phyloP scores from a whole-genome alignment of 441 rosid species.

The Populus hybrid region DNA sequence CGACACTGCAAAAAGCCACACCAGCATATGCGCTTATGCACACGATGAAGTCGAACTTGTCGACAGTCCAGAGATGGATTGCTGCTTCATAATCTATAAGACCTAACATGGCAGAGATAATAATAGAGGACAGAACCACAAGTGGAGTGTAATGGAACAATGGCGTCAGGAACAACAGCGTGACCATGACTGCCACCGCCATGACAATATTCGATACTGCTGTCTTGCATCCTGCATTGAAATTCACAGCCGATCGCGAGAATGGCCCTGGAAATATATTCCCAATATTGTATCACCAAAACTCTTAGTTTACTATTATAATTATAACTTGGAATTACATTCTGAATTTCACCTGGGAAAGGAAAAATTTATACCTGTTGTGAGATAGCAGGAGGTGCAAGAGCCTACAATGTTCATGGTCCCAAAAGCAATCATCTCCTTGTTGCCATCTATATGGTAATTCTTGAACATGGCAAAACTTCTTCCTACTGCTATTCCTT shows the following conservation, averaged over 20 bases:
- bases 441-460: conserved; percentile 93
- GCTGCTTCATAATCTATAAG: conserved; percentile 91
- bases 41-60: conserved; percentile 84
- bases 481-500: conserved; percentile 98
- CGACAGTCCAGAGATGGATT: conserved; percentile 73
- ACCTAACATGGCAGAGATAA: conserved; percentile 88
- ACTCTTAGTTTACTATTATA: background rate
- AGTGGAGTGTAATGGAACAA: conserved; percentile 87
- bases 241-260: conserved; percentile 94
- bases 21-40: conserved; percentile 77
- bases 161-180: conserved; percentile 76
- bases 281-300: background rate
- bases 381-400: conserved; percentile 91
- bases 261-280: conserved; percentile 63
- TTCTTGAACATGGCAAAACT: conserved; percentile 94
- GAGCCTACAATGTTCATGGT: conserved; percentile 93
- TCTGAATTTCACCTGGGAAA: background rate
- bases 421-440: conserved; percentile 97
- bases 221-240: conserved; percentile 94
- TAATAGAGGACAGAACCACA: conserved; percentile 84
- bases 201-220: conserved; percentile 87
- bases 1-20: conserved; percentile 78
- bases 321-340: background rate
- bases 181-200: conserved; percentile 83
- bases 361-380: conserved; percentile 49